phyloP scores from a whole-genome alignment of 148 eudicot species.

The Arbutus unedo region DNA sequence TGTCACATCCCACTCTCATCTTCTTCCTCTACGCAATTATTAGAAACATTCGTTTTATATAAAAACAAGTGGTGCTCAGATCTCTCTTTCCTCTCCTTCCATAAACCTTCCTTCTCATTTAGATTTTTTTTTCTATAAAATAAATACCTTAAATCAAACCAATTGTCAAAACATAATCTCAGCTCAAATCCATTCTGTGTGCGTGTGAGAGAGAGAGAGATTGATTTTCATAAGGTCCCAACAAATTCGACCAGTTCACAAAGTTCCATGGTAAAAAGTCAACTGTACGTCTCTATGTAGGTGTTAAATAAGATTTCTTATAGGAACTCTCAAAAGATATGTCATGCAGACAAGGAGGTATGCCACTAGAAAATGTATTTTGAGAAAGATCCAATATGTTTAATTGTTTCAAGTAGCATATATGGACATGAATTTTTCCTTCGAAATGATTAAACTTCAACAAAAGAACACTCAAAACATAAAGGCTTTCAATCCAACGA shows the following conservation, averaged over 20 bases:
- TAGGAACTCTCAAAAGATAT: not conserved
- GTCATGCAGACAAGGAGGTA: not conserved
- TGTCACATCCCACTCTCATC: too few relatives aligned
- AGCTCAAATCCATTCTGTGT: not conserved
- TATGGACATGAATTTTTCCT: not conserved
- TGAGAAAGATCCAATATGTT: slow-evolving; percentile 1
- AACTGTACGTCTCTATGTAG: not conserved
- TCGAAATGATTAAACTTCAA: not conserved
- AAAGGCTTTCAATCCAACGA: not conserved
- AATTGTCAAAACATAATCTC: too few relatives aligned
- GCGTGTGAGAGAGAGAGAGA: too few relatives aligned
- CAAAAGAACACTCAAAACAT: not conserved
- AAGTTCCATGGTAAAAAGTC: not conserved
- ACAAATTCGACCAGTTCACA: not conserved
- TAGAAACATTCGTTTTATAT: too few relatives aligned
- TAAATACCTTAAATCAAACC: too few relatives aligned
- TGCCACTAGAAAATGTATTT: not conserved
- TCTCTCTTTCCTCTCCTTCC: too few relatives aligned
- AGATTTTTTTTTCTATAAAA: too few relatives aligned
- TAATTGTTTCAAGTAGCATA: not conserved
- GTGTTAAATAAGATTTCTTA: not conserved
- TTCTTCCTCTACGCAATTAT: too few relatives aligned
- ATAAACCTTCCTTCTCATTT: too few relatives aligned
- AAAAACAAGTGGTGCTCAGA: too few relatives aligned
- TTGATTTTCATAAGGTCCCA: not conserved